A percentile compares a stretch with the other conserved stretches of the same genome.
These are phyloP conservation scores for Fusarium guadeloupense DNA, from an alignment of 2,329 filamentous ascomycete species.

Conservation along the genomic window DNA sequence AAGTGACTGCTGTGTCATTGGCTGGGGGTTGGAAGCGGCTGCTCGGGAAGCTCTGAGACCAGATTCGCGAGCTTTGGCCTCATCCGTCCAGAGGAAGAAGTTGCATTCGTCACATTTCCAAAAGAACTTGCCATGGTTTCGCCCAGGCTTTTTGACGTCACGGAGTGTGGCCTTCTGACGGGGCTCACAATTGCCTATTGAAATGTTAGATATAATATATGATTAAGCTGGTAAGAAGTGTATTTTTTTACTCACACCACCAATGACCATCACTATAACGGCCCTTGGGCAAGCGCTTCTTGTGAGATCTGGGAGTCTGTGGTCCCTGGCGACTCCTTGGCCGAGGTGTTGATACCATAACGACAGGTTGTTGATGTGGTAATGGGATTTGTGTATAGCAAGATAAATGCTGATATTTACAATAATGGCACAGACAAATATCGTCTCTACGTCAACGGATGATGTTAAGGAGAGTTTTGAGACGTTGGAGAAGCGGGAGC, in stretches of 20 bases:
- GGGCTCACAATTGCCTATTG: slow-evolving; percentile 55
- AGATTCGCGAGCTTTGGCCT: slow-evolving; percentile 47
- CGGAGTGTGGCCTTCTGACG: slow-evolving; percentile 49
- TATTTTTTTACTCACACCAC: slow-evolving; percentile 48
- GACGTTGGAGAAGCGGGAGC: slow-evolving; percentile 18
- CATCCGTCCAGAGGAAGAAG: slow-evolving; percentile 59
- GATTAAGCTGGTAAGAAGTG: neutral
- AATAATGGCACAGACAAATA: neutral
- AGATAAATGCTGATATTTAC: neutral
- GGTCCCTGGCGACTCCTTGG: slow-evolving; percentile 21
- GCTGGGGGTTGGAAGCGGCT: slow-evolving; percentile 38
- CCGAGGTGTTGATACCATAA: slow-evolving; percentile 31
- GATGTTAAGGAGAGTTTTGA: neutral
- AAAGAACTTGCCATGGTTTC: slow-evolving; percentile 55
- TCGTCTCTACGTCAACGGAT: neutral
- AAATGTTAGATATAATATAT: neutral
- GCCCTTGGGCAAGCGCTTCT: slow-evolving; percentile 47
- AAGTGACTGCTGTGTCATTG: slow-evolving; percentile 44
- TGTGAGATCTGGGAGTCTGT: slow-evolving; percentile 40
- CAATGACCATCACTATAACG: slow-evolving; percentile 48
- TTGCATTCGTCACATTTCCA: slow-evolving; percentile 55
- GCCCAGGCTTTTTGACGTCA: slow-evolving; percentile 50
- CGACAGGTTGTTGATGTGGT: slow-evolving; percentile 1
- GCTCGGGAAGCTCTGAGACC: slow-evolving; percentile 24
- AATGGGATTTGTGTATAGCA: neutral